Percentiles rank a stretch among this genome's conserved stretches.
phyloP scores from a whole-genome alignment of 257 asterid species.

The Nicotiana paniculata region DNA sequence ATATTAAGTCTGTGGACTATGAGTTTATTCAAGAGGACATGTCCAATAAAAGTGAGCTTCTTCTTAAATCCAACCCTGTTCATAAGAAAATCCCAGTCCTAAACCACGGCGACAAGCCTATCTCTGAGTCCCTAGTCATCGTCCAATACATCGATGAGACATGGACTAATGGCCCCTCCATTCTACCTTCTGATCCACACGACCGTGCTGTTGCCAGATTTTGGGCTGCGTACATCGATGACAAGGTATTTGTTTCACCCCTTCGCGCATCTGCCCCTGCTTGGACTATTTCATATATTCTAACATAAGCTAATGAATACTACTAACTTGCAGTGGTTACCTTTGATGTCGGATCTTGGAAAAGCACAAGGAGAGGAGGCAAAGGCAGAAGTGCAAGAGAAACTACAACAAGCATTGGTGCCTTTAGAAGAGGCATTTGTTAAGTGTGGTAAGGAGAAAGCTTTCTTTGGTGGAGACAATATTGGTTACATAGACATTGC shows the following conservation, averaged over 20 bases:
- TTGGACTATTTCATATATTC: background rate
- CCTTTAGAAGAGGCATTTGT: constrained; percentile 13
- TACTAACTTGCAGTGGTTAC: constrained; percentile 21
- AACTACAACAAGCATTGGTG: background rate
- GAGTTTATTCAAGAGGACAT: constrained; percentile 16
- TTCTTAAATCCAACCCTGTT: constrained; percentile 40
- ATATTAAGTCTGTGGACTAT: constrained; percentile 15
- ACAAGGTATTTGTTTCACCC: constrained; percentile 10
- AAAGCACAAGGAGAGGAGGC: constrained; percentile 6
- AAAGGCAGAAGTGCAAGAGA: background rate
- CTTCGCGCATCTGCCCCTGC: too few relatives aligned
- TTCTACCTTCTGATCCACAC: constrained; percentile 35
- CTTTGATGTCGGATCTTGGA: constrained; percentile 13
- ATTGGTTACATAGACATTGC: constrained; percentile 16
- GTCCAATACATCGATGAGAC: constrained; percentile 40
- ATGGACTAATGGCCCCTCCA: constrained; percentile 30
- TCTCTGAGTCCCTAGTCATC: constrained; percentile 45
- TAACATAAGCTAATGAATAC: background rate
- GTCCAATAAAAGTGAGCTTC: constrained; percentile 31
- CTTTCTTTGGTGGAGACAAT: constrained; percentile 12
- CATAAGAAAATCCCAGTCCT: constrained; percentile 55
- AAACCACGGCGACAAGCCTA: constrained; percentile 17
- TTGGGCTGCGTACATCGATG: constrained; percentile 26
- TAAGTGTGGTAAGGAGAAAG: constrained; percentile 10
- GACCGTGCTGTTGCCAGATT: constrained; percentile 35